These are phyloP conservation scores for Pyricularia sp. DNA, from an alignment of 2,329 filamentous ascomycete genomes.

Conservation along the genomic window DNA sequence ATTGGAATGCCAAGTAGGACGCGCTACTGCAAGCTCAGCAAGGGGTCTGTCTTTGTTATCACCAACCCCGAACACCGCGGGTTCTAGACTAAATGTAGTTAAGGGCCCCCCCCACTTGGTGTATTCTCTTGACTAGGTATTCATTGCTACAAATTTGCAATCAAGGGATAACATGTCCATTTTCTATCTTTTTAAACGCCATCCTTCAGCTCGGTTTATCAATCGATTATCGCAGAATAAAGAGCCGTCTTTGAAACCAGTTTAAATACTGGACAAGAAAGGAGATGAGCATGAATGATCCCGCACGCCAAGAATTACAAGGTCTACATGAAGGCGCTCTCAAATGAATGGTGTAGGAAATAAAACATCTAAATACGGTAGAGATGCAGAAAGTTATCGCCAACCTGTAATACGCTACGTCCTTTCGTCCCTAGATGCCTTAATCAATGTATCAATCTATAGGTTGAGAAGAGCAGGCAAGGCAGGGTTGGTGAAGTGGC, in stretches of 20 bases:
- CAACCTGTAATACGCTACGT: neutral
- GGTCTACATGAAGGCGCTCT: constrained; percentile 36
- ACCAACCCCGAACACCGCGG: neutral
- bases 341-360: constrained; percentile 19
- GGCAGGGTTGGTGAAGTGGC: neutral
- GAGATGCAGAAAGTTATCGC: neutral
- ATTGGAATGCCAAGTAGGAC: neutral
- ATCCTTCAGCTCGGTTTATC: too few species aligned
- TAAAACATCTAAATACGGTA: constrained; percentile 26
- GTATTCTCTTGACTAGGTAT: too few species aligned
- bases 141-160: too few species aligned
- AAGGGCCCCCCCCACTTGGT: too few species aligned
- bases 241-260: constrained; percentile 30
- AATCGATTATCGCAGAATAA: too few species aligned
- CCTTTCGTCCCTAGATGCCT: too few species aligned
- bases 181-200: neutral
- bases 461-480: too few species aligned
- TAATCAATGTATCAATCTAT: too few species aligned
- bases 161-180: too few species aligned
- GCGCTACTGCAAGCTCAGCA: neutral
- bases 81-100: neutral
- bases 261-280: constrained; percentile 24
- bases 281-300: constrained; percentile 33
- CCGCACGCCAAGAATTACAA: constrained; percentile 36
- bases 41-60: neutral